A percentile compares a stretch with the other conserved stretches of the same genome.
Conservation (phyloP, 306 rosid genomes). For the Medicago lupulina region DNA sequence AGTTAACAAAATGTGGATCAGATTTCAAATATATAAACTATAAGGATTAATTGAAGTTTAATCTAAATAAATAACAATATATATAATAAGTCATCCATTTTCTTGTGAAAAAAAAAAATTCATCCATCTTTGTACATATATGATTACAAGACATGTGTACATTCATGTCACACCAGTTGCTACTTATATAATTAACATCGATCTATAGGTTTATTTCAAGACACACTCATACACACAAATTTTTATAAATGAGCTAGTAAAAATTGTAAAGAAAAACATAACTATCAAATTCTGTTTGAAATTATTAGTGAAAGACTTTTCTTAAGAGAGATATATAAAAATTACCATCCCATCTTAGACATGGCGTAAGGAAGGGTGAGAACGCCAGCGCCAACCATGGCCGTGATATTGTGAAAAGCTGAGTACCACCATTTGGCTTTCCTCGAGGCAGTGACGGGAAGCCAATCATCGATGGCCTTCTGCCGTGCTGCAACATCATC, state of each 20-base stretch:
- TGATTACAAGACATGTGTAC: background rate
- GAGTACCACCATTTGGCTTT: conserved; percentile 97
- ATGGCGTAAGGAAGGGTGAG: conserved; percentile 89
- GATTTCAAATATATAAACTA: too few relatives aligned
- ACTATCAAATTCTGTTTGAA: background rate
- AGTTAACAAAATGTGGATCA: background rate
- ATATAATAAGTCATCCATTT: too few relatives aligned
- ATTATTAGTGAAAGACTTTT: background rate
- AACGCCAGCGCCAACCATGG: conserved; percentile 98
- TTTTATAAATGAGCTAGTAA: background rate
- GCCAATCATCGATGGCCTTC: conserved; percentile 70
- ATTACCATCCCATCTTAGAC: conserved; percentile 82
- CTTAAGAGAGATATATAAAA: background rate
- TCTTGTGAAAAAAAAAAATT: too few relatives aligned
- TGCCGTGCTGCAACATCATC: background rate
- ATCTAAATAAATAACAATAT: too few relatives aligned
- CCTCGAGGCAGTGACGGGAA: conserved; percentile 78
- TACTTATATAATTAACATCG: background rate
- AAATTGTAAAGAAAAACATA: background rate
- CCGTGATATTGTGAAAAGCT: conserved; percentile 87
- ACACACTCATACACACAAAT: too few relatives aligned
- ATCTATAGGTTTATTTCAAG: background rate
- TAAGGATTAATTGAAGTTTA: too few relatives aligned
- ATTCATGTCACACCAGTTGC: background rate
- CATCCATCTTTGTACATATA: too few relatives aligned